phyloP scores from a whole-genome alignment of 176 grass and related monocot genomes.

The Rhynchospora pubera region DNA sequence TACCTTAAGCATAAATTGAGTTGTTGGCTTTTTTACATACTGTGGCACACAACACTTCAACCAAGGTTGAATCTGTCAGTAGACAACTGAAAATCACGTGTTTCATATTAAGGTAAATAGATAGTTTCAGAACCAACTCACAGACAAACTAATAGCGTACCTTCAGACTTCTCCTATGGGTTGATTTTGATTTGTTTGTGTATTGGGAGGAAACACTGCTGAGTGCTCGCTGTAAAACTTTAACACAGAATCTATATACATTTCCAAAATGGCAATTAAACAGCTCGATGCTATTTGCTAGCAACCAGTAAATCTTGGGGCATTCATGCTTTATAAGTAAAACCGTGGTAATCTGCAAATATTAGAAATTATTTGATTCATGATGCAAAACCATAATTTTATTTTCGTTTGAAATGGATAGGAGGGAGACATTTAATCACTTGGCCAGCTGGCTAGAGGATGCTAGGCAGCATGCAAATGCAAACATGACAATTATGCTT shows the following conservation, averaged over 20 bases:
- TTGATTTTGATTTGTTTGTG: not conserved
- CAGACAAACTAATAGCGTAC: not conserved
- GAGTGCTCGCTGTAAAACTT: not conserved
- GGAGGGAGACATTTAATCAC: constrained; percentile 65
- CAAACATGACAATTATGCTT: constrained; percentile 57
- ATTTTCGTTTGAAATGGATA: not conserved
- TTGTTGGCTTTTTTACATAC: not conserved
- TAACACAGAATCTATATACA: not conserved
- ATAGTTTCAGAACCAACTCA: not conserved
- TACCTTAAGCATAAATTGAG: not conserved
- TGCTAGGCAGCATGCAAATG: constrained; percentile 42
- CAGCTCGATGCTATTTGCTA: not conserved
- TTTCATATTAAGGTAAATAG: not conserved
- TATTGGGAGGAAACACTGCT: not conserved
- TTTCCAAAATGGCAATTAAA: not conserved
- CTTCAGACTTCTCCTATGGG: not conserved
- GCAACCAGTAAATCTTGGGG: not conserved
- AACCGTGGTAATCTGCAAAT: not conserved
- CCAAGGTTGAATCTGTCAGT: not conserved
- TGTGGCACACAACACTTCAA: not conserved
- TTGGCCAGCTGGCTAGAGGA: constrained; percentile 49
- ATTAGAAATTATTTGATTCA: not conserved
- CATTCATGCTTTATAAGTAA: not conserved
- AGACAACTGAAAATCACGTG: not conserved
- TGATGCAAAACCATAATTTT: not conserved